phyloP scores from a whole-genome alignment of 176 grass and related monocot species.

The Guadua angustifolia region DNA sequence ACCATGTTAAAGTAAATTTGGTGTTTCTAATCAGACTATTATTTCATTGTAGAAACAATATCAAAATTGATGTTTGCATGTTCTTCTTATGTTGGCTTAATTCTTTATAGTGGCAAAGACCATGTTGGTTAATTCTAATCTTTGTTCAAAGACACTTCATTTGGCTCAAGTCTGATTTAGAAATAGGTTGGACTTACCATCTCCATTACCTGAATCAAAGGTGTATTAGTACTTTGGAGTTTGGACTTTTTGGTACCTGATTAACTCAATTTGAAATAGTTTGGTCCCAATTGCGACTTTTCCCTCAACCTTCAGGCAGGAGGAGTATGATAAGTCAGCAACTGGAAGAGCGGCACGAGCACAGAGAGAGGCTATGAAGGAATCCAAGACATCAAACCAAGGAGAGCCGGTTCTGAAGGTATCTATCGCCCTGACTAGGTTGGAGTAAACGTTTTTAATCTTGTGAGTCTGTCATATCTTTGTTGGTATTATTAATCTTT shows the following conservation, averaged over 20 bases:
- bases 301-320: constrained; percentile 52
- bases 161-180: not conserved
- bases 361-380: constrained; percentile 84
- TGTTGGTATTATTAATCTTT: too few relatives aligned
- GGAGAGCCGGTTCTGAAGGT: constrained; percentile 96
- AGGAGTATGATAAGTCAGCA: constrained; percentile 82
- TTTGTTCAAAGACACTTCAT: not conserved
- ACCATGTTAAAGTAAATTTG: not conserved
- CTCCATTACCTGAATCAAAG: not conserved
- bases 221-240: not conserved
- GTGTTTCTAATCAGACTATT: constrained; percentile 2
- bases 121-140: not conserved
- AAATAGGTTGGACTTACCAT: too few relatives aligned
- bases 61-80: too few relatives aligned
- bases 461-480: too few relatives aligned
- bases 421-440: not conserved
- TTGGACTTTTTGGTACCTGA: not conserved
- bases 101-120: not conserved
- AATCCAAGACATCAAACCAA: constrained; percentile 64
- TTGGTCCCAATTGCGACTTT: not conserved
- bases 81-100: constrained; percentile 15
- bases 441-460: too few relatives aligned
- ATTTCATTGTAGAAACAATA: too few relatives aligned
- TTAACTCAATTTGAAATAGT: not conserved
- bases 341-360: constrained; percentile 78